These are phyloP conservation scores for Umbelopsis isabellina DNA, from an alignment of 192 early-diverging fungal species.

Conservation along the genomic window DNA sequence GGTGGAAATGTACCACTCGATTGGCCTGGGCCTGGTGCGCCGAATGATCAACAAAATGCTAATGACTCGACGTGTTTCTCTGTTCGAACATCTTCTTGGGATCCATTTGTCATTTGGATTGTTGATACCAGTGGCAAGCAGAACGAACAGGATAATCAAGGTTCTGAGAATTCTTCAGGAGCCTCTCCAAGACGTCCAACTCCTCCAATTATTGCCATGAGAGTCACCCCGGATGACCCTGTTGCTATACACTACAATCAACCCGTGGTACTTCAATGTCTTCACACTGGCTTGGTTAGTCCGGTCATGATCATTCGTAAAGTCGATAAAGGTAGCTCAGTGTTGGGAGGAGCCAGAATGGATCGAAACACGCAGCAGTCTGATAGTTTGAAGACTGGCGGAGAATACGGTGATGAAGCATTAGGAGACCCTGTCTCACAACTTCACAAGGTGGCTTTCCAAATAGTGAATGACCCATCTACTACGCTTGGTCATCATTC, in stretches of 20 bases:
- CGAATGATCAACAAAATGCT: constrained; percentile 1
- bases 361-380: constrained; percentile 17
- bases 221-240: constrained; percentile 56
- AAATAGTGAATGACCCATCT: constrained; percentile 57
- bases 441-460: constrained; percentile 89
- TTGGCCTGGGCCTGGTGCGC: not conserved
- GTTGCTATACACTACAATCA: constrained; percentile 87
- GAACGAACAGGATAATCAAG: not conserved
- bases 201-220: constrained; percentile 71
- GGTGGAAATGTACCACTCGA: not conserved
- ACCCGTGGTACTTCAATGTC: constrained; percentile 83
- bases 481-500: constrained; percentile 18
- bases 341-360: constrained; percentile 57
- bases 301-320: constrained; percentile 82
- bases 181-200: constrained; percentile 53
- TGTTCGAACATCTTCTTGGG: constrained; percentile 77
- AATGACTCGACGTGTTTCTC: constrained; percentile 67
- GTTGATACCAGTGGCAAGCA: constrained; percentile 49
- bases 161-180: not conserved
- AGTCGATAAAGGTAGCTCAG: constrained; percentile 81
- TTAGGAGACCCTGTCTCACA: constrained; percentile 86
- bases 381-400: constrained; percentile 22
- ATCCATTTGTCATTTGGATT: constrained; percentile 87
- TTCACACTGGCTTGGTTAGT: constrained; percentile 82
- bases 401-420: constrained; percentile 50